Base-by-base conservation (phyloP, 2,329 filamentous ascomycete species). In the Reticulascus tulasneorum region DNA sequence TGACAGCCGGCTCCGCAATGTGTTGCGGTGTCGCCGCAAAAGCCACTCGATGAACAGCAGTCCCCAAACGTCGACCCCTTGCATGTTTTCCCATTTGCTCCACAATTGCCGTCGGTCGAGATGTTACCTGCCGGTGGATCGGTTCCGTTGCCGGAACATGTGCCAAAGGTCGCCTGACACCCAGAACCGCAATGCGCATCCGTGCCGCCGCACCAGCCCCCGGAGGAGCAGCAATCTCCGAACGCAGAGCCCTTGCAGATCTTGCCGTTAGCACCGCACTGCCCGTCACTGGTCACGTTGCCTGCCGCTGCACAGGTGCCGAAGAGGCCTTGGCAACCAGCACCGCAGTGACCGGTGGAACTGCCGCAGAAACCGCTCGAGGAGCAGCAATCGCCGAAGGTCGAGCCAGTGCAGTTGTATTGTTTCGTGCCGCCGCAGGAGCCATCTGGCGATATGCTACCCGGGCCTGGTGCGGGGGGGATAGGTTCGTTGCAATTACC, bases 171-270 rank as follows among this genome's bases (percentile, higher is more conserved):
- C 12, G 44, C 31, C 35, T 63, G 49, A 41, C 62, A 64, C 12
- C 62, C 59, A 21, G 60, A 64, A 21, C 58, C 59, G 46, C 61
- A 64, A 47, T 62, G 57, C 4, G 13, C 29, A 10, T 15, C 16
- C n/a, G 29, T 23, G 19, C 29, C 24, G 29, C 29, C 29, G 9
- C 20, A 22, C 13, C 22, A 38, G n/a, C 63, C 63, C 34, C 58
- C 60, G 37, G 47, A 52, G 4, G 63, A 66, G 38, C 65, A 69
- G 47, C 65, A 67, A 44, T 54, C 52, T 6, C 62, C 62, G 30
- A 56, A 59, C 11, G 21, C 34, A 1, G 59, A 62, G 16, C 53
- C 56, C 29, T 56, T 47, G 37, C 65, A 68, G 7, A 54, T 59
- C 33, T 61, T 59, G 7, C 52, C 56, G 9, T 43, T 53, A 16